phyloP scores from a whole-genome alignment of 148 eudicot genomes.

The Vaccinium corymbosum region DNA sequence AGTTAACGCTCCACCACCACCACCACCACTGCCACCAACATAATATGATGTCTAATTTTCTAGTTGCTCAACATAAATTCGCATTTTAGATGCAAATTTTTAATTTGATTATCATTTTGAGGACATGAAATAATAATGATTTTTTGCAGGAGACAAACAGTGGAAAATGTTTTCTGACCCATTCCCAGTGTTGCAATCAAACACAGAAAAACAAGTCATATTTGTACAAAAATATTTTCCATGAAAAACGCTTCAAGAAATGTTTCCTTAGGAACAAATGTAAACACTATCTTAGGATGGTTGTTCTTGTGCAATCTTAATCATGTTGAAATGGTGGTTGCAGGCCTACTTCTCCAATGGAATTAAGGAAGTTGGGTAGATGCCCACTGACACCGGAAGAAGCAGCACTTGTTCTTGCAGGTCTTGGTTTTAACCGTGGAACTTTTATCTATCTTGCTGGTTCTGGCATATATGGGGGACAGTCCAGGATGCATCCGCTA shows the following conservation, averaged over 20 bases:
- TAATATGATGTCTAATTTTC: too few species aligned
- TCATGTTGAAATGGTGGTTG: constrained; percentile 7
- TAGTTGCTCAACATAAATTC: neutral
- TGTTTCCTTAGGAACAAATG: neutral
- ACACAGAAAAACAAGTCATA: neutral
- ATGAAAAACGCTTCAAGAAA: neutral
- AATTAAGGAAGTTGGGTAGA: constrained; percentile 66
- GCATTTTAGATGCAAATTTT: neutral
- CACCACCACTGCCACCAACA: too few species aligned
- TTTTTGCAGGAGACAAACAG: neutral
- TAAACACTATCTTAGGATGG: neutral
- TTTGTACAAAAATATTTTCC: neutral
- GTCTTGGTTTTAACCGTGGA: constrained; percentile 52
- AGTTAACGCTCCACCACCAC: too few species aligned
- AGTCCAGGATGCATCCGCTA: constrained; percentile 62
- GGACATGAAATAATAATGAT: neutral
- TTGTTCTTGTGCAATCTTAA: neutral
- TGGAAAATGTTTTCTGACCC: neutral
- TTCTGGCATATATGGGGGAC: constrained; percentile 70
- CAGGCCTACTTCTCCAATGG: constrained; percentile 58
- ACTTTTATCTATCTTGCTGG: constrained; percentile 88
- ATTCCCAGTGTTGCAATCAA: neutral
- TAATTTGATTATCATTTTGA: neutral
- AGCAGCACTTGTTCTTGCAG: constrained; percentile 83
- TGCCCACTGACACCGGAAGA: constrained; percentile 98